Base-by-base conservation (phyloP, 495 filamentous ascomycete genomes). In the Hapsidospora chrysogenum region DNA sequence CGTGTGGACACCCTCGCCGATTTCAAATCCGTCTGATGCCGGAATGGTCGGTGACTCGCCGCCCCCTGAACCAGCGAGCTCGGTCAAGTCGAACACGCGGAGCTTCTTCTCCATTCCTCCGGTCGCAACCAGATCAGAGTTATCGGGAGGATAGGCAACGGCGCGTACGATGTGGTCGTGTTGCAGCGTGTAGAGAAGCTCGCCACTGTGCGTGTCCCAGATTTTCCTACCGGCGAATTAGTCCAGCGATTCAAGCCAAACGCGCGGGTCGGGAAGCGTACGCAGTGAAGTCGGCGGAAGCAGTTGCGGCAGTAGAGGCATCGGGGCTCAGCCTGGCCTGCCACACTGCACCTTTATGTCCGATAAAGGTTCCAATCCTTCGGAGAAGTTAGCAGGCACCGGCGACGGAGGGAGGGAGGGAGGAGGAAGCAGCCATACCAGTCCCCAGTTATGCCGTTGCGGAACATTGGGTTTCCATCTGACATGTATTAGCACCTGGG, bases 391-490 rank as follows among this genome's bases (percentile, higher is more conserved):
- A 45, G 40, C 40, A 14, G 4, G 16, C 0, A 14, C 3, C n/a
- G n/a, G n/a, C n/a, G n/a, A n/a, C n/a, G n/a, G n/a, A n/a, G n/a
- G 10, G 16, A 17, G 25, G 25, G 25, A 17, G 17, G 18, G 27
- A 36, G 18, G 6, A 8, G 5, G 10, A 21, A 2, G 17, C 1
- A 15, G 8, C 8, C n/a, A n/a, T 57, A 79, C 77, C 84, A 97
- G 54, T 97, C 89, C 36, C 89, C 89, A 11, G 89, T 96, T 36
- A 92, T 72, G 35, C 89, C 89, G 65, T 97, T 82, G 37, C 89
- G 79, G 46, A 97, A 80, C 87, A 96, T 96, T 22, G 89, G 89
- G 53, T 95, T 95, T 47, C 84, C 85, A 58, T 97, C 89, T 86
- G 48, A n/a, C n/a, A n/a, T n/a, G n/a, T n/a, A n/a, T n/a, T n/a